Evolutionary conservation across 305 asterid genomes (phyloP).

Genomic region (Solanum hybrid): DNA sequence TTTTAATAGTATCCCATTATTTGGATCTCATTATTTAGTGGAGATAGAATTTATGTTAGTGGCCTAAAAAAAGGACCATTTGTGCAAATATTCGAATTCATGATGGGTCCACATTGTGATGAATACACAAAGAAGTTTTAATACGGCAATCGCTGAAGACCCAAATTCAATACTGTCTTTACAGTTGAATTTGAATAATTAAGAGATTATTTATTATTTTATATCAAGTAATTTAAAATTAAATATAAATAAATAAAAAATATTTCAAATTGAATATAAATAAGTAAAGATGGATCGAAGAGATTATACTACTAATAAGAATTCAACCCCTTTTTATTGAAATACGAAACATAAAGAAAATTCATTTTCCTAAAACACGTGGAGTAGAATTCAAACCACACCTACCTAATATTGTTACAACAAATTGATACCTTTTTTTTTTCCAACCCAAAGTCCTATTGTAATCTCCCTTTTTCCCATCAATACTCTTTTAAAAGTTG

Average conservation of each 20-base stretch:
- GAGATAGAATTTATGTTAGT: background rate
- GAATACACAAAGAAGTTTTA: background rate
- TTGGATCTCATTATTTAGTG: background rate
- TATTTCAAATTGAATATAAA: no score
- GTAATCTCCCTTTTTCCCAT: background rate
- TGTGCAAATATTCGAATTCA: background rate
- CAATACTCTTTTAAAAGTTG: background rate
- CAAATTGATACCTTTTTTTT: background rate
- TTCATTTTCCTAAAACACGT: background rate
- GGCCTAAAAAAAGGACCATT: background rate
- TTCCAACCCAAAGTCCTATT: background rate
- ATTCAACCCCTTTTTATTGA: background rate
- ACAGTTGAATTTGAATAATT: background rate
- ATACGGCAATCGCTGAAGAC: background rate
- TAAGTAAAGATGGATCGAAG: background rate
- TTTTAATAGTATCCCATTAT: background rate
- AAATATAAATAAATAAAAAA: background rate
- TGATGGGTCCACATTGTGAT: background rate
- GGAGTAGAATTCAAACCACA: slow-evolving; percentile 1
- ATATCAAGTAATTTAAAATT: background rate
- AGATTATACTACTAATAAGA: background rate
- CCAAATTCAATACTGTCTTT: background rate
- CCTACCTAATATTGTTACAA: background rate
- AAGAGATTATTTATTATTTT: background rate
- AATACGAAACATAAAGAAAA: background rate